Evolutionary conservation across 768 basidiomycete genomes (phyloP).

Genomic region (Boletus insuetus): DNA sequence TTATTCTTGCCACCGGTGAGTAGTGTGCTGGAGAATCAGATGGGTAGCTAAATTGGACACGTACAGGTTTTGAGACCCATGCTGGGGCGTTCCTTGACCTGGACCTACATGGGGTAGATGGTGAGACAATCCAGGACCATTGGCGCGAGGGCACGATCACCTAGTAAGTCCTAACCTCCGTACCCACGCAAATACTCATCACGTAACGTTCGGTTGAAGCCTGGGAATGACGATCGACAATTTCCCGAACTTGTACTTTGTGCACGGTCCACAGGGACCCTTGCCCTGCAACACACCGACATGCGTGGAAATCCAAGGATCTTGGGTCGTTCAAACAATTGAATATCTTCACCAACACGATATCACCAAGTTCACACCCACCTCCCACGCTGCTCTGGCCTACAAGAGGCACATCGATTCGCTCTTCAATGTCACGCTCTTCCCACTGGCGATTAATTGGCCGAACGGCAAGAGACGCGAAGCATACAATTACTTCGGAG

Average conservation of each 20-base stretch:
- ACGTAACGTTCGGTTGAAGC: no score
- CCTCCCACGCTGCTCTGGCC: conserved; percentile 1
- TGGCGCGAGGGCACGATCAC: conserved; percentile 15
- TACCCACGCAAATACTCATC: no score
- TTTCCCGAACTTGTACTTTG: conserved; percentile 13
- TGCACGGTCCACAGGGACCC: conserved; percentile 15
- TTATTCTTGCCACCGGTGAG: conserved; percentile 5
- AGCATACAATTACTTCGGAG: conserved; percentile 3
- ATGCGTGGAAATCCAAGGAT: conserved; percentile 4
- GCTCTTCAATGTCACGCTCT: conserved; percentile 1
- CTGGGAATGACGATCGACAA: conserved; percentile 14
- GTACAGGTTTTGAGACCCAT: conserved; percentile 3
- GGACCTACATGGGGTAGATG: conserved; percentile 9
- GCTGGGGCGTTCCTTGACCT: conserved; percentile 4
- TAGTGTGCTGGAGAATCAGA: no score
- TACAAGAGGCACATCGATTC: conserved; percentile 11
- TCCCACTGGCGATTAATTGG: no score
- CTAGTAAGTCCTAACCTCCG: conserved; percentile 4
- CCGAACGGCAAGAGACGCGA: background rate
- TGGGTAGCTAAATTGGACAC: background rate
- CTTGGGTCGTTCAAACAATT: conserved; percentile 14
- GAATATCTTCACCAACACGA: conserved; percentile 1
- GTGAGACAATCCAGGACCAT: conserved; percentile 13
- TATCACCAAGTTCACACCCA: conserved; percentile 12
- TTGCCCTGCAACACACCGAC: conserved; percentile 8